A percentile compares a stretch with the other conserved stretches of the same genome.
phyloP scores from a whole-genome alignment of 306 rosid genomes.

The Lagenaria siceraria region DNA sequence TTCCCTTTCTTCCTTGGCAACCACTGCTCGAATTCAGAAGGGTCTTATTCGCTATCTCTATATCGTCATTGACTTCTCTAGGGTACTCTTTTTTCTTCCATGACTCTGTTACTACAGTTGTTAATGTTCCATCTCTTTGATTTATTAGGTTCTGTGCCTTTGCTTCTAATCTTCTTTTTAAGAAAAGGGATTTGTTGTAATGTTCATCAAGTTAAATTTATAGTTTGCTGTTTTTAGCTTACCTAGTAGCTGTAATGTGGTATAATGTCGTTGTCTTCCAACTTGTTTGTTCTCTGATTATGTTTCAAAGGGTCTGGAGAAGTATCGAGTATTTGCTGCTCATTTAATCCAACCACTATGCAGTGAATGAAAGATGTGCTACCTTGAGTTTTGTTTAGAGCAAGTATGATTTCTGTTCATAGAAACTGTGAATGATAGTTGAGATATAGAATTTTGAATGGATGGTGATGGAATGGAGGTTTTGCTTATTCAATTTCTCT shows the following conservation, averaged over 20 bases:
- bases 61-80: conserved; percentile 65
- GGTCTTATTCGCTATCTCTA: conserved; percentile 86
- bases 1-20: conserved; percentile 41
- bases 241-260: not conserved
- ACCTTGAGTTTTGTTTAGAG: not conserved
- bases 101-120: not conserved
- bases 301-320: not conserved
- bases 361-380: not conserved
- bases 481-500: not conserved
- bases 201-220: not conserved
- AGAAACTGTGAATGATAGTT: not conserved
- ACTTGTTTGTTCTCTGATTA: not conserved
- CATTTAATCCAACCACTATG: not conserved
- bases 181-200: not conserved
- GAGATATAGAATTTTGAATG: not conserved
- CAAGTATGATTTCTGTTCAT: not conserved
- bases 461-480: not conserved
- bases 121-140: not conserved
- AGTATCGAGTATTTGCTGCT: not conserved
- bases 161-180: not conserved
- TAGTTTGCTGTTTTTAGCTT: not conserved
- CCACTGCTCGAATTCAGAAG: conserved; percentile 73
- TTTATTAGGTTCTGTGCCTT: not conserved
- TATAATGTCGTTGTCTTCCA: not conserved
- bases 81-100: conserved; percentile 29